A percentile compares a stretch with the other conserved stretches of the same genome.
phyloP scores from a whole-genome alignment of 176 grass and related monocot species.

The Juncus effusus region DNA sequence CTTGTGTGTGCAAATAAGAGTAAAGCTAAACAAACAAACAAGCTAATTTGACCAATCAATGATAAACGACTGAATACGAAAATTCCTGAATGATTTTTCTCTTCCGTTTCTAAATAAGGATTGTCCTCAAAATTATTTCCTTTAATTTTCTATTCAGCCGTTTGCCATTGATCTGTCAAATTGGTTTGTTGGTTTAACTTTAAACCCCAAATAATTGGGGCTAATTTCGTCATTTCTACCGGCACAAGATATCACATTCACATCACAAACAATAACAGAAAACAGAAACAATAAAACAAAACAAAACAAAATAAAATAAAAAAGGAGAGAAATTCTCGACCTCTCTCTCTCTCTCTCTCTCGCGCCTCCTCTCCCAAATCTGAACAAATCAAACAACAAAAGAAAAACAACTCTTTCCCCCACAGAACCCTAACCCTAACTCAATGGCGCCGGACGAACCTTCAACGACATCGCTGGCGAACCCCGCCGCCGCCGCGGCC shows the following conservation, averaged over 20 bases:
- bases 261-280: not conserved
- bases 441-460: slow-evolving; percentile 54
- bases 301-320: not conserved
- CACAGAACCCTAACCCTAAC: slow-evolving; percentile 46
- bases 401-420: not conserved
- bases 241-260: no score
- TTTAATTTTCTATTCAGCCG: no score
- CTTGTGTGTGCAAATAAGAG: no score
- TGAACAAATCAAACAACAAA: slow-evolving; percentile 10
- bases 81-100: no score
- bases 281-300: slow-evolving; percentile 6
- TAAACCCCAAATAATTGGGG: not conserved
- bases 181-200: no score
- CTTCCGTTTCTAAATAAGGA: no score
- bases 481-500: slow-evolving; percentile 29
- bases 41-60: no score
- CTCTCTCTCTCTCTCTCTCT: slow-evolving; percentile 19
- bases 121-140: no score
- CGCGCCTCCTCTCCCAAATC: slow-evolving; percentile 20
- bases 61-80: no score
- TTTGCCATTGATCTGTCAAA: no score
- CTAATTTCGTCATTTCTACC: not conserved
- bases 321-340: slow-evolving; percentile 28
- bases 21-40: no score
- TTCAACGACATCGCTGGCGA: slow-evolving; percentile 30